Evolutionary conservation across 2,329 filamentous ascomycete species (phyloP).

Genomic region (Fusarium tricinctum): DNA sequence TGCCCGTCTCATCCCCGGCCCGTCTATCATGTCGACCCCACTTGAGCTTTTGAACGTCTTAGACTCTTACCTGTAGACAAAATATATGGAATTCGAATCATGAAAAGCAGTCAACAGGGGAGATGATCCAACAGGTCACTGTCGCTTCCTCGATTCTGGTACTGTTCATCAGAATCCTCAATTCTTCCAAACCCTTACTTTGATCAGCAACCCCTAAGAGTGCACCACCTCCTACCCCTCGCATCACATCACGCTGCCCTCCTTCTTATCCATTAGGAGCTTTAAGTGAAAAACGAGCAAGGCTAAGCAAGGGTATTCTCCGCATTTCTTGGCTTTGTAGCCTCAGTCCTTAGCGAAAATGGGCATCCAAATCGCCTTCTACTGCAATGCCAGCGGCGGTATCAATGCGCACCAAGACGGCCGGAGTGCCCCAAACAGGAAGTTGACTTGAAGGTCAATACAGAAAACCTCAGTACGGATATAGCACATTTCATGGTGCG

Average conservation of each 20-base stretch:
- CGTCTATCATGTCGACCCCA: constrained; percentile 18
- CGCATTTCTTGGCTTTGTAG: not conserved
- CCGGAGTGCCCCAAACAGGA: constrained; percentile 39
- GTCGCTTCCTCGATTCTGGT: not conserved
- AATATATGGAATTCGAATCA: not conserved
- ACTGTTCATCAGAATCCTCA: not conserved
- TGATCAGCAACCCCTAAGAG: constrained; percentile 5
- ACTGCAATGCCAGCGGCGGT: constrained; percentile 13
- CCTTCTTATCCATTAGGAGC: constrained; percentile 3
- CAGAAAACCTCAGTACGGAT: constrained; percentile 1
- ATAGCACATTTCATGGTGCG: constrained; percentile 8
- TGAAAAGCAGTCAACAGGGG: not conserved
- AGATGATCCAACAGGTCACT: not conserved
- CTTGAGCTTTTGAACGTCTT: constrained; percentile 10
- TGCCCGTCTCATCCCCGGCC: constrained; percentile 29
- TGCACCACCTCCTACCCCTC: constrained; percentile 17
- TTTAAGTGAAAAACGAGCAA: not conserved
- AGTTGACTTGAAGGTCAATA: constrained; percentile 34
- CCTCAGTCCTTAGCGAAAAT: constrained; percentile 5
- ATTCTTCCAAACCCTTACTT: not conserved
- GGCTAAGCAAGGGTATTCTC: constrained; percentile 6
- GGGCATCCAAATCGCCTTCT: not conserved
- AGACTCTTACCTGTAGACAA: constrained; percentile 16
- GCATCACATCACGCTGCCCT: constrained; percentile 30
- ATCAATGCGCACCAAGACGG: constrained; percentile 37